Evolutionary conservation across 2,329 filamentous ascomycete genomes (phyloP).

Genomic region (Leptographium galeiforme): DNA sequence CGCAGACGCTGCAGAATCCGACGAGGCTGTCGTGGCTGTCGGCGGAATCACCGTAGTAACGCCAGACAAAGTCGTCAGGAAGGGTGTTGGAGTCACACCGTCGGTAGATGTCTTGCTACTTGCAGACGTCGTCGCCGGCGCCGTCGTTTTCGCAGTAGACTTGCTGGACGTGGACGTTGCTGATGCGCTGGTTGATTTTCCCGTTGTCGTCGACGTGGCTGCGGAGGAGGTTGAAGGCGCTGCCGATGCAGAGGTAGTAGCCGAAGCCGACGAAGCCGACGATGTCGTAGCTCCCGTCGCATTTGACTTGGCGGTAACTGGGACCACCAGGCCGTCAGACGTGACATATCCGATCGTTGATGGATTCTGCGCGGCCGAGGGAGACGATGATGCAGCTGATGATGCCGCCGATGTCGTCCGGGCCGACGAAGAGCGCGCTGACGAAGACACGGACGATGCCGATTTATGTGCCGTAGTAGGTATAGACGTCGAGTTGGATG

Average conservation of each 20-base stretch:
- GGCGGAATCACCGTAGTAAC: neutral
- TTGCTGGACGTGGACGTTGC: neutral
- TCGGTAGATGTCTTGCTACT: neutral
- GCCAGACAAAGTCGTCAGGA: neutral
- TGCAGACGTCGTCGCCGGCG: neutral
- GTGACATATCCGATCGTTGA: neutral
- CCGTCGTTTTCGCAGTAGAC: neutral
- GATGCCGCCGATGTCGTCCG: too few relatives aligned
- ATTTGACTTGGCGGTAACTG: neutral
- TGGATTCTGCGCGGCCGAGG: neutral
- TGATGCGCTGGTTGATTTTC: too few relatives aligned
- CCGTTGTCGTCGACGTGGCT: neutral
- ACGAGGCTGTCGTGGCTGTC: neutral
- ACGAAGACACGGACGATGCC: neutral
- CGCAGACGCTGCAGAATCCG: neutral
- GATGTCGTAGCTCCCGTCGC: neutral
- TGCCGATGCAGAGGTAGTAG: too few relatives aligned
- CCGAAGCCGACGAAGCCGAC: too few relatives aligned
- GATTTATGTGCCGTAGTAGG: neutral
- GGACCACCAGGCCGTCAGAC: neutral
- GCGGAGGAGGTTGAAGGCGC: neutral
- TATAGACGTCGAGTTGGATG: too few relatives aligned
- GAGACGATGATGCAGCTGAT: too few relatives aligned
- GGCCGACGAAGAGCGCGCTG: neutral
- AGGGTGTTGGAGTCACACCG: neutral